phyloP scores from a whole-genome alignment of 306 rosid species.

The Delonix regia region DNA sequence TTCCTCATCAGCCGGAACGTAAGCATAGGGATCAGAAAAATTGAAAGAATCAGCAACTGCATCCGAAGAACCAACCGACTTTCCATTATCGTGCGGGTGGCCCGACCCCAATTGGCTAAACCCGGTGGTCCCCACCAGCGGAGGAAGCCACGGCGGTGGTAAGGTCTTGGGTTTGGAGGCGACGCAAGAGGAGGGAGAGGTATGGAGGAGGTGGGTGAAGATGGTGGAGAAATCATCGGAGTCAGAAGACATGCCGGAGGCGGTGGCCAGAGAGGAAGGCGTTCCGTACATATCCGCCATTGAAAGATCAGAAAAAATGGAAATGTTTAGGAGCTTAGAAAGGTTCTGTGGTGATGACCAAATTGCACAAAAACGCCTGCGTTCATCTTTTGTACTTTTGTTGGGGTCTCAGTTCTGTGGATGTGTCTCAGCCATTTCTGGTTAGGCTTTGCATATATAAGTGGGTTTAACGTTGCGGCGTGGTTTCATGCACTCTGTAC shows the following conservation, averaged over 20 bases:
- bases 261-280: conserved; percentile 38
- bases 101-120: conserved; percentile 34
- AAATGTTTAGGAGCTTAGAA: conserved; percentile 1
- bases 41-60: conserved; percentile 30
- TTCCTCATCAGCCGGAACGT: conserved; percentile 21
- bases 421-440: not conserved
- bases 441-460: not conserved
- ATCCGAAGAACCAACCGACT: conserved; percentile 16
- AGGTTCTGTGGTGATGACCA: not conserved
- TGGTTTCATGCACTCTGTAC: not conserved
- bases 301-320: not conserved
- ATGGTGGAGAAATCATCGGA: conserved; percentile 59
- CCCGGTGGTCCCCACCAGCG: not conserved
- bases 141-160: conserved; percentile 26
- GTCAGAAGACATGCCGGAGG: conserved; percentile 34
- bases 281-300: conserved; percentile 64
- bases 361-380: not conserved
- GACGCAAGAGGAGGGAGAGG: conserved; percentile 39
- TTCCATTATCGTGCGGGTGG: conserved; percentile 16
- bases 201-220: conserved; percentile 52
- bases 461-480: not conserved
- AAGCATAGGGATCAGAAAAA: conserved; percentile 46
- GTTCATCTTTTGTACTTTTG: not conserved
- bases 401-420: conserved; percentile 6
- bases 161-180: conserved; percentile 37